These are phyloP conservation scores for Prunus persica DNA, from an alignment of 306 rosid species.

Conservation along the genomic window DNA sequence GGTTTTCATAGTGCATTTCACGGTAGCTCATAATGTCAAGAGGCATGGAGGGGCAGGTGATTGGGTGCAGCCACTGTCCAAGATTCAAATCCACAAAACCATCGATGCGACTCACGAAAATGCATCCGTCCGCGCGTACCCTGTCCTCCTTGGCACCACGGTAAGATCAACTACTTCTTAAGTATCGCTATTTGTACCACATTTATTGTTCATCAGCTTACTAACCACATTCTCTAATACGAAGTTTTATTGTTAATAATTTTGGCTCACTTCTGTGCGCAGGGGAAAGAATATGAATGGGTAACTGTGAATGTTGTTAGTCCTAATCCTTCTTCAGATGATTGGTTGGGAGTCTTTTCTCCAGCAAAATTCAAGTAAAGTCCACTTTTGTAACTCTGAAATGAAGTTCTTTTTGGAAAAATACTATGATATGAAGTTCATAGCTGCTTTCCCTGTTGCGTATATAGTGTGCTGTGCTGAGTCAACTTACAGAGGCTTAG, in stretches of 20 bases:
- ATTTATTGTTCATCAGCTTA: background rate
- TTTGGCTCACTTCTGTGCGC: background rate
- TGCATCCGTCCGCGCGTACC: conserved; percentile 23
- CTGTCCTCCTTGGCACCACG: conserved; percentile 27
- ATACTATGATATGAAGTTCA: no score
- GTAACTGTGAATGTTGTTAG: conserved; percentile 24
- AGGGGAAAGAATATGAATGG: conserved; percentile 40
- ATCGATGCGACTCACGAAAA: conserved; percentile 23
- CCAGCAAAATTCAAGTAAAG: conserved; percentile 36
- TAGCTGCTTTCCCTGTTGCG: no score
- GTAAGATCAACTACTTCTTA: conserved; percentile 6
- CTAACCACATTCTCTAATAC: no score
- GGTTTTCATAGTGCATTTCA: background rate
- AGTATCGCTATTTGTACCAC: background rate
- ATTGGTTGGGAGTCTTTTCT: conserved; percentile 47
- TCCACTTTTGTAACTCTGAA: background rate
- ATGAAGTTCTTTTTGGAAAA: no score
- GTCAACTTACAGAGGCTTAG: no score
- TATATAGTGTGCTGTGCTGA: no score
- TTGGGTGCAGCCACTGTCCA: conserved; percentile 35
- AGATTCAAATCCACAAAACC: conserved; percentile 34
- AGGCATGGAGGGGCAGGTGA: conserved; percentile 11
- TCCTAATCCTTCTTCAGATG: conserved; percentile 35
- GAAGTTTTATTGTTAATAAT: background rate
- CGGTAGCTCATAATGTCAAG: background rate